These are phyloP conservation scores for Solanum boliviense DNA, from an alignment of 257 asterid species.

Conservation along the genomic window DNA sequence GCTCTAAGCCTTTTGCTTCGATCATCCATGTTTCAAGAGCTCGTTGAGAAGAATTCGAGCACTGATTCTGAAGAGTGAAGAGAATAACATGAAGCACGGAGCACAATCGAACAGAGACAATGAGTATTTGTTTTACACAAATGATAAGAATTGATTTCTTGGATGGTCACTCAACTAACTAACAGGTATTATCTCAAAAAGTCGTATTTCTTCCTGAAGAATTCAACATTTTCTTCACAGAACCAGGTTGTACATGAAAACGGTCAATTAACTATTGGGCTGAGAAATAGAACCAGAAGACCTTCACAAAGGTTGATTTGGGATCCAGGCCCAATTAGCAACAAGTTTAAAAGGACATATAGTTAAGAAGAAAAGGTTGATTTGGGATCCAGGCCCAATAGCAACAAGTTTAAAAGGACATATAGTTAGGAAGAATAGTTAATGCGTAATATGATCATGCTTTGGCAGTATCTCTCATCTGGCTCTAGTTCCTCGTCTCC, in stretches of 20 bases:
- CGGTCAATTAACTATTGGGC: neutral
- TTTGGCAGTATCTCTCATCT: neutral
- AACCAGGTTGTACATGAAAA: neutral
- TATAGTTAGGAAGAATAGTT: neutral
- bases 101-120: neutral
- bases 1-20: constrained; percentile 55
- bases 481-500: neutral
- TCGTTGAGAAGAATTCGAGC: constrained; percentile 38
- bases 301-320: neutral
- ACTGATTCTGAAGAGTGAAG: neutral
- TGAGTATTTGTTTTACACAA: constrained; percentile 4
- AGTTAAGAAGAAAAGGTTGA: neutral
- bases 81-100: neutral
- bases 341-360: neutral
- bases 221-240: neutral
- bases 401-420: no score
- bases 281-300: neutral
- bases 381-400: no score
- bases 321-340: neutral
- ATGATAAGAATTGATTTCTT: neutral
- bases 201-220: neutral
- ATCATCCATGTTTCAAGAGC: constrained; percentile 59
- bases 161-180: neutral
- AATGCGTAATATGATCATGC: neutral
- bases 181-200: no score